Percentiles rank a stretch among this genome's conserved stretches.
These are phyloP conservation scores for Colletotrichum gloeosporioides DNA, from an alignment of 2,329 filamentous ascomycete species.

Conservation along the genomic window DNA sequence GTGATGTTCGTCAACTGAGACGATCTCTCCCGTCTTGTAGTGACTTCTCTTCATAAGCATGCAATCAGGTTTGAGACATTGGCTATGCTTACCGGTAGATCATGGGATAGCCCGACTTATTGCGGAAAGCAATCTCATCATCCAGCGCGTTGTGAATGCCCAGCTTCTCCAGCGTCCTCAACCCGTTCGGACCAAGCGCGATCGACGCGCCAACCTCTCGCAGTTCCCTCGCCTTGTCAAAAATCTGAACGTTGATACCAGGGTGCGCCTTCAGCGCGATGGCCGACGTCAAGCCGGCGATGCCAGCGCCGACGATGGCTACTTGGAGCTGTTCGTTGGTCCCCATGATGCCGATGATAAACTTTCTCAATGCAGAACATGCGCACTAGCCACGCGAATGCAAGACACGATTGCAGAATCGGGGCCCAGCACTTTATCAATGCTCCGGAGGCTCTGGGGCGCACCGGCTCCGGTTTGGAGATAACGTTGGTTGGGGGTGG, in stretches of 20 bases:
- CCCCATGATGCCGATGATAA: neutral
- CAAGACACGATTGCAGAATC: neutral
- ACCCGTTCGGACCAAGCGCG: conserved; percentile 57
- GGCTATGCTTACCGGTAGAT: conserved; percentile 42
- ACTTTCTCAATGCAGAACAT: neutral
- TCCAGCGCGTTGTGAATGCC: conserved; percentile 51
- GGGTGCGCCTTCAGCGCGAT: conserved; percentile 48
- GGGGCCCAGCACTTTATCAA: neutral
- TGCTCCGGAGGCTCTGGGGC: neutral
- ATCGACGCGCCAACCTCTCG: conserved; percentile 54
- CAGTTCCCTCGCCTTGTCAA: conserved; percentile 52
- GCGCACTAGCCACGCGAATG: neutral
- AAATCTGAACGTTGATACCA: conserved; percentile 50
- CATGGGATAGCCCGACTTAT: conserved; percentile 47
- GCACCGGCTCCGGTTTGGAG: neutral
- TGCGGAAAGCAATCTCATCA: conserved; percentile 43
- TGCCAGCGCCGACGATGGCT: conserved; percentile 55
- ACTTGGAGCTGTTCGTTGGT: conserved; percentile 35
- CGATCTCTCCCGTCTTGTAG: conserved; percentile 47
- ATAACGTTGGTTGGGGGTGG: conserved; percentile 3
- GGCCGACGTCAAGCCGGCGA: conserved; percentile 53
- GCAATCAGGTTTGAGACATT: accelerated
- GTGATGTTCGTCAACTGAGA: conserved; percentile 46
- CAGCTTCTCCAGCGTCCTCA: conserved; percentile 55
- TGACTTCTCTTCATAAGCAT: conserved; percentile 30